Evolutionary conservation across 1,284 basidiomycete species (phyloP), one percentile per base, ranked within the genome.

Genomic region (Tausonia pullulans): DNA sequence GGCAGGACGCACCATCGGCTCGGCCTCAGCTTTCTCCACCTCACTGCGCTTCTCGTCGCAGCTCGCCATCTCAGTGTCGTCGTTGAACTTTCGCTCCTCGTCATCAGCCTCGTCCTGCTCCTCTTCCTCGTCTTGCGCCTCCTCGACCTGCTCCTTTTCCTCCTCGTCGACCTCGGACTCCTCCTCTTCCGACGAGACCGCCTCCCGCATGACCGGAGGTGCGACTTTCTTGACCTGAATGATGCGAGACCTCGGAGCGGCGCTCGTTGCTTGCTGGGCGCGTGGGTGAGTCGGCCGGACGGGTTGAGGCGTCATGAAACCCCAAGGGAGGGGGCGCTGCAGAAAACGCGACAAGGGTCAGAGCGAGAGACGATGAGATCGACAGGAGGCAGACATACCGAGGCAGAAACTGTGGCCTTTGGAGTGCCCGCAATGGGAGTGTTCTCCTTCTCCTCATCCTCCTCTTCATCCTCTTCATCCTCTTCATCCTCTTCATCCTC

Each of bases 91-190:
- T 43, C 72, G 64, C 68, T 72, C 73, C 68, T 74, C 72, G 27
- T 68, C 62, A 44, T 70, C 70, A 50, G 71, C 63, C 8, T 65
- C 75, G 67, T 75, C 73, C 51, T 69, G 72, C 63, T 70, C 70
- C 71, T 74, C 72, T 72, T 81, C 72, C 69, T 78, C 74, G 59
- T 76, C 75, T 69, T 68, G 68, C 63, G 68, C 73, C 76, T 67
- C 68, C 59, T 66, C 67, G 53, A 74, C 67, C 68, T 73, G 84
- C 60, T 75, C 81, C 65, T 76, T 69, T 16, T 81, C 80, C 48
- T 85, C 78, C 65, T 82, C 80, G 68, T 87, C 71, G 14, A 75
- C 70, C 67, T 75, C 72, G 7, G 69, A 72, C 64, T 74, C 71
- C 61, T 77, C 76, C 40, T 71, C 74, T 2, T 73, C 74, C 16